Evolutionary conservation across 1,139 yeast genomes (phyloP).

Genomic region (Debaryomyces singareniensis): DNA sequence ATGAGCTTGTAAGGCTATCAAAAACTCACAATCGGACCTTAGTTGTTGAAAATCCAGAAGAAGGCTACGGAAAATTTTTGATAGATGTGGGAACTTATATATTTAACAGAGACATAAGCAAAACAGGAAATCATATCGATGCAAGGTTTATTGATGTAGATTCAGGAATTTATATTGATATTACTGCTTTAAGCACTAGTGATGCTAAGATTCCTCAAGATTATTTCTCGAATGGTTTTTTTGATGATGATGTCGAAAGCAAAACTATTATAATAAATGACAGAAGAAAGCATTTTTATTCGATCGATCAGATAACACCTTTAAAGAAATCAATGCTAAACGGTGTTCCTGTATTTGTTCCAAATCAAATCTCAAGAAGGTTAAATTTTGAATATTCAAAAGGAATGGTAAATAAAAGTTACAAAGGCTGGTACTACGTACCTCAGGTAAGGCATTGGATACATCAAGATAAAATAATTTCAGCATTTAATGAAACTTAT

Average conservation of each 20-base stretch:
- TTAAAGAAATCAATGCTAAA: slow-evolving; percentile 17
- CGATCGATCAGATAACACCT: slow-evolving; percentile 33
- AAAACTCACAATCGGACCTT: slow-evolving; percentile 34
- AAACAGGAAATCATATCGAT: slow-evolving; percentile 17
- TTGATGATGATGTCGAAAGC: slow-evolving; percentile 10
- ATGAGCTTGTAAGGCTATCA: slow-evolving; percentile 31
- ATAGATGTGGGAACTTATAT: slow-evolving; percentile 20
- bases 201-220: background rate
- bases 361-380: slow-evolving; percentile 10
- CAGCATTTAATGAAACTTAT: background rate
- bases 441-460: slow-evolving; percentile 12
- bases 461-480: slow-evolving; percentile 6
- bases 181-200: slow-evolving; percentile 15
- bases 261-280: slow-evolving; percentile 32
- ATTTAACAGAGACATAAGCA: slow-evolving; percentile 17
- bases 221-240: slow-evolving; percentile 6
- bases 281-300: slow-evolving; percentile 41
- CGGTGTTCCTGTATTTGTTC: slow-evolving; percentile 15
- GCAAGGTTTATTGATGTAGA: slow-evolving; percentile 23
- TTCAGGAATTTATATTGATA: slow-evolving; percentile 22
- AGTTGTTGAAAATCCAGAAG: slow-evolving; percentile 30
- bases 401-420: slow-evolving; percentile 12
- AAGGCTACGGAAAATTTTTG: slow-evolving; percentile 20
- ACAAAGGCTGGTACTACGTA: slow-evolving; percentile 17
- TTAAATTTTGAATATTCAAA: slow-evolving; percentile 13